Evolutionary conservation across 2,329 filamentous ascomycete genomes (phyloP).

Genomic region (Penicillium sp.): DNA sequence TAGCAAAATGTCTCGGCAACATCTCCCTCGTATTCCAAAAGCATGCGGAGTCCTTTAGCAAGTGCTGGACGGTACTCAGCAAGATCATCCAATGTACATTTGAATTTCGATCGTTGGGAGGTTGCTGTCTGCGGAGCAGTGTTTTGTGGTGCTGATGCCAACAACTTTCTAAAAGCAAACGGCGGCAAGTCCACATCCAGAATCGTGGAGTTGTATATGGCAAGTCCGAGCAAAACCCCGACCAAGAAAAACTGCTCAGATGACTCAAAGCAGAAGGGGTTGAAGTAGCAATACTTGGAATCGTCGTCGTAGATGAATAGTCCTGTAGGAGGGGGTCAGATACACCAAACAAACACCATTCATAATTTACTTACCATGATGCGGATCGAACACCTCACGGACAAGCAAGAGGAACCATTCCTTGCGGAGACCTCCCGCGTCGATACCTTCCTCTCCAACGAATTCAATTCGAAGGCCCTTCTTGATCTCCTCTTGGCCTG

Average conservation of each 20-base stretch:
- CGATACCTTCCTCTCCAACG: constrained; percentile 83
- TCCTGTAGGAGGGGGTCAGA: constrained; percentile 51
- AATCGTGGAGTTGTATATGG: constrained; percentile 94
- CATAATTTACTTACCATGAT: constrained; percentile 66
- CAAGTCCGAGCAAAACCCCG: constrained; percentile 81
- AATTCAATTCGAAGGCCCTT: constrained; percentile 87
- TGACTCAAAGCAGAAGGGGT: constrained; percentile 83
- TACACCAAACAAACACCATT: not conserved
- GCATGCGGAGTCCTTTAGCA: constrained; percentile 71
- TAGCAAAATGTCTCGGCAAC: constrained; percentile 78
- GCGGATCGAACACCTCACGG: constrained; percentile 85
- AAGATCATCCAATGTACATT: constrained; percentile 76
- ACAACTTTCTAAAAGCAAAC: constrained; percentile 84
- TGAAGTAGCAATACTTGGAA: constrained; percentile 90
- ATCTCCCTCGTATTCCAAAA: constrained; percentile 81
- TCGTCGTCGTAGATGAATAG: constrained; percentile 92
- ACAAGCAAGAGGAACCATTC: constrained; percentile 92
- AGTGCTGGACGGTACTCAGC: constrained; percentile 77
- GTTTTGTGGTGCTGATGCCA: constrained; percentile 71
- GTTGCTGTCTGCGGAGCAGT: constrained; percentile 59
- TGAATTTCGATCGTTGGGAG: constrained; percentile 57
- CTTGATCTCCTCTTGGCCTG: constrained; percentile 81
- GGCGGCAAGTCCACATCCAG: constrained; percentile 84
- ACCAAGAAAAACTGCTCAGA: constrained; percentile 91
- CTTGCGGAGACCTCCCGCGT: constrained; percentile 85